phyloP scores from a whole-genome alignment of 1,284 basidiomycete genomes.

The Boletus subluridellus region DNA sequence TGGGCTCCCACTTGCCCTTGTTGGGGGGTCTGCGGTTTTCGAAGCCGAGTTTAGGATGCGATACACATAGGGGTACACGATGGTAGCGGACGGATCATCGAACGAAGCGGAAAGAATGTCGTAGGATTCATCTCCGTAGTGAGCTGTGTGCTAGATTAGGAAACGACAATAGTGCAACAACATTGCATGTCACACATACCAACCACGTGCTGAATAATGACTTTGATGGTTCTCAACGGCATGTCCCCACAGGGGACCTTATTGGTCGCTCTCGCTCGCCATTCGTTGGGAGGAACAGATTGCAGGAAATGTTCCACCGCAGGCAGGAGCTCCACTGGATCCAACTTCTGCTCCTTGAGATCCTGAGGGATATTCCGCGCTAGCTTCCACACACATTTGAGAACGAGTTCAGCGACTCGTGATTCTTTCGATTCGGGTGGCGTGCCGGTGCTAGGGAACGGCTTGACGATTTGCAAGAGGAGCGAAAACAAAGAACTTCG shows the following conservation, averaged over 20 bases:
- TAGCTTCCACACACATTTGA: slow-evolving; percentile 99
- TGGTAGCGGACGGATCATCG: slow-evolving; percentile 79
- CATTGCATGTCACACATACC: slow-evolving; percentile 51
- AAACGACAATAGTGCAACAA: slow-evolving; percentile 10
- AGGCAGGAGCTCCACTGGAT: slow-evolving; percentile 87
- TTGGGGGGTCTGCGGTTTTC: slow-evolving; percentile 38
- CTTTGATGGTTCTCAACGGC: slow-evolving; percentile 96
- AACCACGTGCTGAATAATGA: slow-evolving; percentile 93
- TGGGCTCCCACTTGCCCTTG: slow-evolving; percentile 40
- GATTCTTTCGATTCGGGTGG: slow-evolving; percentile 72
- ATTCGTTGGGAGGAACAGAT: slow-evolving; percentile 92
- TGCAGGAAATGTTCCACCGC: slow-evolving; percentile 94
- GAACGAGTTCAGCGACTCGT: slow-evolving; percentile 91
- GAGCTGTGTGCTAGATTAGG: slow-evolving; percentile 47
- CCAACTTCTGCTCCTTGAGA: slow-evolving; percentile 74
- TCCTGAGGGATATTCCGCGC: slow-evolving; percentile 93
- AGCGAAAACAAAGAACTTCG: slow-evolving; percentile 75
- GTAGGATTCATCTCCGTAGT: slow-evolving; percentile 78
- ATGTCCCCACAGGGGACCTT: slow-evolving; percentile 94
- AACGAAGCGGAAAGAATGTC: slow-evolving; percentile 74
- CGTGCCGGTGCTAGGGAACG: slow-evolving; percentile 72
- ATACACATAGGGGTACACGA: slow-evolving; percentile 82
- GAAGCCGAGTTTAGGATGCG: slow-evolving; percentile 73
- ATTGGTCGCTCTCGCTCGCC: slow-evolving; percentile 86
- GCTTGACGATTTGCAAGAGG: slow-evolving; percentile 84